phyloP scores from a whole-genome alignment of 2,329 filamentous ascomycete genomes.

The Zopfia rhizophila region DNA sequence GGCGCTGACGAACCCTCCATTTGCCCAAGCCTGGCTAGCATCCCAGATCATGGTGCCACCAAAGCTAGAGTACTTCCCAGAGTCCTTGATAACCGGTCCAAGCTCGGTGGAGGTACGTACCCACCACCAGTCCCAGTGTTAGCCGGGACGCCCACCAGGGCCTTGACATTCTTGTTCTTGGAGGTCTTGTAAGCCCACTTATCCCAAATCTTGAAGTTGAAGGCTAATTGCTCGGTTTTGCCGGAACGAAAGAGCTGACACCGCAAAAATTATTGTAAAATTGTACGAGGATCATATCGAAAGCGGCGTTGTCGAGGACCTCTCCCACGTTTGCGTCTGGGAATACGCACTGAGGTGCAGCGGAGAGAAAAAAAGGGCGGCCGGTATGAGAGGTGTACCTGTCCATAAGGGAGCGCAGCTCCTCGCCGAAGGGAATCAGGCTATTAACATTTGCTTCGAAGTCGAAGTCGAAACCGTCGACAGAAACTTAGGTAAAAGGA shows the following conservation, averaged over 20 bases:
- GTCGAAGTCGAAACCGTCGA: conserved; percentile 82
- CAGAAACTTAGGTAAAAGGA: conserved; percentile 71
- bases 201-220: conserved; percentile 73
- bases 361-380: conserved; percentile 68
- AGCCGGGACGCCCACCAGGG: conserved; percentile 14
- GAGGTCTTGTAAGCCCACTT: conserved; percentile 69
- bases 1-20: too few relatives aligned
- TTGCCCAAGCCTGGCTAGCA: conserved; percentile 27
- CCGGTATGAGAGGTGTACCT: conserved; percentile 46
- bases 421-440: conserved; percentile 68
- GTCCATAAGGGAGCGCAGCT: conserved; percentile 67
- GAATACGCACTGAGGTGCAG: conserved; percentile 74
- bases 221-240: conserved; percentile 53
- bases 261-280: conserved; percentile 78
- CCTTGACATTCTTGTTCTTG: conserved; percentile 7
- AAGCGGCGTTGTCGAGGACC: conserved; percentile 64
- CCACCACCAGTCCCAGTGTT: not conserved
- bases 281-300: conserved; percentile 71
- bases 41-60: conserved; percentile 29
- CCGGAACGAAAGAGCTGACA: too few relatives aligned
- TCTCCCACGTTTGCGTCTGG: conserved; percentile 69
- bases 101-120: conserved; percentile 2
- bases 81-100: not conserved
- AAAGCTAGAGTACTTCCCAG: conserved; percentile 8
- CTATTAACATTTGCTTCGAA: conserved; percentile 71